Evolutionary conservation across 306 rosid species (phyloP), one percentile per base, ranked within the genome.

Genomic region (Abrus pulchellus): DNA sequence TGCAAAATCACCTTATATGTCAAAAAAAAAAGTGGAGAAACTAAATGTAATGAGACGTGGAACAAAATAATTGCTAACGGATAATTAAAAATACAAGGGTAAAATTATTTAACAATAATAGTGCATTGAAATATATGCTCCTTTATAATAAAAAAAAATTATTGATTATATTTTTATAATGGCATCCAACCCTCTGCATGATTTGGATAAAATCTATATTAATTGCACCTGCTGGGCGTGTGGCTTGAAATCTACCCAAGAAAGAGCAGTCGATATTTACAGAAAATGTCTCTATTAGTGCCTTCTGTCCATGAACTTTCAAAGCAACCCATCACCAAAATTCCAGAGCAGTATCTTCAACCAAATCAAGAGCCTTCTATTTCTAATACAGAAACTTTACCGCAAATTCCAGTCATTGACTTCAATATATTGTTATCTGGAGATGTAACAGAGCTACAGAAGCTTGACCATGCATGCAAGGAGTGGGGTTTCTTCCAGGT

Each of bases 401-500:
- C 79, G 20, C 82, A 82, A 79, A 44, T 84, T 3, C 93, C 87
- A 0, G 13, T 90, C 7, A 87, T 90, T 9, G 88, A 90, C 77
- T n/a, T 86, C 29, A 64, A 28, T 12, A 86, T 76, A 56, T 56
- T 90, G 74, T 55, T 83, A 3, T 68, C 79, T 9, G 60, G 59
- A 56, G 83, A 85, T 55, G 65, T 28, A 5, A 38, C 68, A 40
- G 90, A 87, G 72, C 55, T 90, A 67, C 45, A 82, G 8, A 85
- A 76, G 62, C 38, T 90, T 13, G 84, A 90, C 56, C 41, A 28
- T 14, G 91, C 91, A 4, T 87, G 91, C 60, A 80, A 43, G 20
- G 68, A 80, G n/a, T 80, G 84, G 84, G 80, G 84, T 33, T 82
- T 82, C 47, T 87, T 87, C 63, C 89, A 89, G 89, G 91, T 87